Conservation (phyloP, 2,329 filamentous ascomycete species). For the Colletotrichum chrysophilum region DNA sequence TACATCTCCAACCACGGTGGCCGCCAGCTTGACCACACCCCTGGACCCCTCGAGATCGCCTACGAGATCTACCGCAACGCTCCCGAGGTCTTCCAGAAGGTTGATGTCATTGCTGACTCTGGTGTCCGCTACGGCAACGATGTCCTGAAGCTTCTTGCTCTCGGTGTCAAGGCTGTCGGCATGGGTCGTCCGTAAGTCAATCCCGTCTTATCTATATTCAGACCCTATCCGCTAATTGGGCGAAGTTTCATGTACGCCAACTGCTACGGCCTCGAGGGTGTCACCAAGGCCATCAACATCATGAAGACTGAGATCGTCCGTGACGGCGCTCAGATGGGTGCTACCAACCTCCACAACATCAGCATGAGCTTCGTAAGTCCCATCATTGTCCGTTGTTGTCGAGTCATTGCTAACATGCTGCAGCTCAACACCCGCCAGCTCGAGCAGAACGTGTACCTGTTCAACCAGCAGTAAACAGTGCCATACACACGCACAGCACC, state of each 20-base stretch:
- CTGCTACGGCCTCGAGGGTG: constrained; percentile 52
- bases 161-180: constrained; percentile 44
- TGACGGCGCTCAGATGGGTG: constrained; percentile 39
- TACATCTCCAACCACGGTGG: constrained; percentile 47
- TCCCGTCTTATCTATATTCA: too few relatives aligned
- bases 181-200: constrained; percentile 42
- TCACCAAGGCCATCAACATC: constrained; percentile 49
- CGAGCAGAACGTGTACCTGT: constrained; percentile 12
- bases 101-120: constrained; percentile 42
- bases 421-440: constrained; percentile 18
- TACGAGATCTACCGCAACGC: constrained; percentile 38
- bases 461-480: not conserved
- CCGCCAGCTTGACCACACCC: constrained; percentile 44
- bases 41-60: constrained; percentile 34
- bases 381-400: too few relatives aligned
- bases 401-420: not conserved
- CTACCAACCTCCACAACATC: constrained; percentile 30
- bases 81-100: constrained; percentile 38
- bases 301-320: constrained; percentile 50
- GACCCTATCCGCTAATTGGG: not conserved
- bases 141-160: constrained; percentile 42
- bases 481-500: not conserved
- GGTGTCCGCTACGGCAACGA: constrained; percentile 44
- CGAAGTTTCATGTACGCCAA: constrained; percentile 53
- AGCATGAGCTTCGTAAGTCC: constrained; percentile 15